Conservation (phyloP, 495 filamentous ascomycete species). For the Neurospora discreta region DNA sequence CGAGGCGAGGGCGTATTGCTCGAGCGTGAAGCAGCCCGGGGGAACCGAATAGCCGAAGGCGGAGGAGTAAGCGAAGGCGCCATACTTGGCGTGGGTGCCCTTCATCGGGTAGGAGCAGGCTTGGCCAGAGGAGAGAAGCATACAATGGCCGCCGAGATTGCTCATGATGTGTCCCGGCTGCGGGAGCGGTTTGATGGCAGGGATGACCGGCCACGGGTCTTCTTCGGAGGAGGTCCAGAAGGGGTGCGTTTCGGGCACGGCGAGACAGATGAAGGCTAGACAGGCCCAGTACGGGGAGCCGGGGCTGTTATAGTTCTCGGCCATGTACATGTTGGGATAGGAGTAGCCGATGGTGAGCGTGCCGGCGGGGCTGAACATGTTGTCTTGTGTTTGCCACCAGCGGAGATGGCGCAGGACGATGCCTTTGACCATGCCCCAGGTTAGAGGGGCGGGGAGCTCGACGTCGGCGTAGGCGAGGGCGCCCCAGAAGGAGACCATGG, state of each 20-base stretch:
- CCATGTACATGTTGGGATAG: slow-evolving; percentile 67
- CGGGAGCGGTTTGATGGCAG: slow-evolving; percentile 42
- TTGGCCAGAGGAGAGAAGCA: slow-evolving; percentile 64
- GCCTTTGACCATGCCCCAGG: slow-evolving; percentile 69
- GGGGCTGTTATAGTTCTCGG: slow-evolving; percentile 74
- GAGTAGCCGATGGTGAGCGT: slow-evolving; percentile 68
- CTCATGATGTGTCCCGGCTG: slow-evolving; percentile 61
- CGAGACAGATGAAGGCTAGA: slow-evolving; percentile 62
- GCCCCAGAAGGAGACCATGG: slow-evolving; percentile 75
- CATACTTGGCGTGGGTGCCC: slow-evolving; percentile 73
- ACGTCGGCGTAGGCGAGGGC: slow-evolving; percentile 64
- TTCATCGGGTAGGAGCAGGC: slow-evolving; percentile 70
- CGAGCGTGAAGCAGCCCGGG: slow-evolving; percentile 61
- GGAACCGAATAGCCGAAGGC: slow-evolving; percentile 68
- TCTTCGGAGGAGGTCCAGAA: slow-evolving; percentile 63
- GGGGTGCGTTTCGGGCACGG: slow-evolving; percentile 53
- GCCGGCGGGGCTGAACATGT: slow-evolving; percentile 63
- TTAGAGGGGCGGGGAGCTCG: slow-evolving; percentile 55
- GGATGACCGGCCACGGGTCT: slow-evolving; percentile 43
- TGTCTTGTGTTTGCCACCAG: slow-evolving; percentile 64
- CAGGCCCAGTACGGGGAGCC: slow-evolving; percentile 63
- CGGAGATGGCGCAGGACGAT: slow-evolving; percentile 61
- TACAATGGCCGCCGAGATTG: slow-evolving; percentile 53
- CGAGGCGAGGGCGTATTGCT: slow-evolving; percentile 63
- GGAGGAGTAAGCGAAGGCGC: slow-evolving; percentile 63